Percentiles rank a stretch among this genome's conserved stretches.
Evolutionary conservation across 148 eudicot species (phyloP).

Genomic region (Cornus florida): DNA sequence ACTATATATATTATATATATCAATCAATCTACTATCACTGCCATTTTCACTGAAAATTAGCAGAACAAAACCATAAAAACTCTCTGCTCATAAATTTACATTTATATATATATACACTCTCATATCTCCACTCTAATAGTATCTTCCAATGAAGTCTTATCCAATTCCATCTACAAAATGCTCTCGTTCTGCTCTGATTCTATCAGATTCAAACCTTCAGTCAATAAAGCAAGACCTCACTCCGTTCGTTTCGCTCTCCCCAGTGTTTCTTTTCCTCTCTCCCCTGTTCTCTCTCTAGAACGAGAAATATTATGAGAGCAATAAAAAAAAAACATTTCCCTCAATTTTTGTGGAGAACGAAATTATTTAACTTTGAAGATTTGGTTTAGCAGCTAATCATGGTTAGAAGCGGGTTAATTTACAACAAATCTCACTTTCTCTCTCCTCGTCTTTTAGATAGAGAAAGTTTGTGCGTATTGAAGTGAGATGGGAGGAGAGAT

Average conservation of each 20-base stretch:
- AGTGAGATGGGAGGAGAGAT: too few relatives aligned
- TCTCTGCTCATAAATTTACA: neutral
- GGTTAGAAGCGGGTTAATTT: neutral
- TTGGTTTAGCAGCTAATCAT: neutral
- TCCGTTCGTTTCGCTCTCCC: neutral
- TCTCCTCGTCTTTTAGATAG: neutral
- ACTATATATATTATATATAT: neutral
- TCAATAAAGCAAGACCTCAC: neutral
- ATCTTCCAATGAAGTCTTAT: neutral
- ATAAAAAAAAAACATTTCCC: neutral
- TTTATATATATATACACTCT: neutral
- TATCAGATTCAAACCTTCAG: neutral
- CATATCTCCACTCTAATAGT: neutral
- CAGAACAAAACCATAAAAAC: neutral
- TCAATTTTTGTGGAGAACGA: neutral
- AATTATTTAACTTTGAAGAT: neutral
- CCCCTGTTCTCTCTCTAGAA: neutral
- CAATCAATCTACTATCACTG: neutral
- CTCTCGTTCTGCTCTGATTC: neutral
- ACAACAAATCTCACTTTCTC: neutral
- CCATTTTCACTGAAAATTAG: neutral
- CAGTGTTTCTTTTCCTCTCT: too few relatives aligned
- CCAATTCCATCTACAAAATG: neutral
- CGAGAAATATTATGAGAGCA: neutral
- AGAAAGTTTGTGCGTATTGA: too few relatives aligned